Conservation (phyloP, 306 rosid species). For the Pueraria montana region DNA sequence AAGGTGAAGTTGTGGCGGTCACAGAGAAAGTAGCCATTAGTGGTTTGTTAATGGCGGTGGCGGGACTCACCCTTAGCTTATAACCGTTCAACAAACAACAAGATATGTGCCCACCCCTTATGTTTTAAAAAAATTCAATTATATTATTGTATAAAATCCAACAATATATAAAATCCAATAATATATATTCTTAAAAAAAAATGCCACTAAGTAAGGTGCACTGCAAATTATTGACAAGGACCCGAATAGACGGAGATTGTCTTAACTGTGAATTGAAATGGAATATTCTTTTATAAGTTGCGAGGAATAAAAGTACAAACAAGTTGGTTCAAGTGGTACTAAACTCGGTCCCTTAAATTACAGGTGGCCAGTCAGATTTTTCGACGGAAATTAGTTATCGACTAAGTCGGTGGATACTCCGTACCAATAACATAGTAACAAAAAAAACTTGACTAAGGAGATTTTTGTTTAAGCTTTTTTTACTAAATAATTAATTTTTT, state of each 20-base stretch:
- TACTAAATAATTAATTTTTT: too few species aligned
- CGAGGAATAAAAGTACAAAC: neutral
- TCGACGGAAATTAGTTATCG: too few species aligned
- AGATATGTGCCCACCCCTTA: neutral
- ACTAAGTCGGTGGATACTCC: too few species aligned
- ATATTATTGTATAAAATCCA: neutral
- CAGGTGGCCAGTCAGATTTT: too few species aligned
- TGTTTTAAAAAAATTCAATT: neutral
- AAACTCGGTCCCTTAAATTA: too few species aligned
- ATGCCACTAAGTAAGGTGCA: too few species aligned
- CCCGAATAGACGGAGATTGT: neutral
- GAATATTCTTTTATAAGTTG: neutral
- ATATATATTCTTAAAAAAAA: neutral
- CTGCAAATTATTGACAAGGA: neutral
- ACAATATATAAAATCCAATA: too few species aligned
- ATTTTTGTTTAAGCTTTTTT: too few species aligned
- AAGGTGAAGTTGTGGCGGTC: conserved; percentile 46
- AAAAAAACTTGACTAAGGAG: too few species aligned
- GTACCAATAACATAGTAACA: too few species aligned
- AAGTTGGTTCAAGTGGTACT: too few species aligned
- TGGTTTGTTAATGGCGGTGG: conserved; percentile 36
- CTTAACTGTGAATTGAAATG: neutral
- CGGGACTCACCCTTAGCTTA: neutral
- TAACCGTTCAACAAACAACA: conserved; percentile 34
- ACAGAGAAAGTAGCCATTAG: conserved; percentile 58